A percentile compares a stretch with the other conserved stretches of the same genome.
phyloP scores from a whole-genome alignment of 345 rosid species.

The Gossypium turneri region DNA sequence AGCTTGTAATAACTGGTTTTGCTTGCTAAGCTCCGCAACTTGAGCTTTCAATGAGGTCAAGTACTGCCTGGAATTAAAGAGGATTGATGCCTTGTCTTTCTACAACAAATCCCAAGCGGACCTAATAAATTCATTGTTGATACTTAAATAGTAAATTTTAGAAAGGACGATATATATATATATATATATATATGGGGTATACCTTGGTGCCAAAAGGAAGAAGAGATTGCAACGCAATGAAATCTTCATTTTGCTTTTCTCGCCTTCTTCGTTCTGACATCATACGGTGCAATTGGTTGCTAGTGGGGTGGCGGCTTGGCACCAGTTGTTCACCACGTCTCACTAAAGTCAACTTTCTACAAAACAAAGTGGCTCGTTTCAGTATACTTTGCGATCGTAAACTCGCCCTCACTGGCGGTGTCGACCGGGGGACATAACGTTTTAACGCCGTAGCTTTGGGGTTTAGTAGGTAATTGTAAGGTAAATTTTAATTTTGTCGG shows the following conservation, averaged over 20 bases:
- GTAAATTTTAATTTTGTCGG: constrained; percentile 18
- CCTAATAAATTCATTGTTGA: not conserved
- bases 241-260: constrained; percentile 79
- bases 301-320: constrained; percentile 30
- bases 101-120: not conserved
- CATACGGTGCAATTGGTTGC: constrained; percentile 76
- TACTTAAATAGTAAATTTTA: not conserved
- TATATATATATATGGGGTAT: too few relatives aligned
- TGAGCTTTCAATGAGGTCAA: constrained; percentile 48
- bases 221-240: constrained; percentile 57
- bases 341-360: constrained; percentile 30
- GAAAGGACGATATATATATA: not conserved
- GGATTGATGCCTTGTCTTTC: constrained; percentile 71
- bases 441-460: constrained; percentile 38
- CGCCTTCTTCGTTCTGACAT: constrained; percentile 85
- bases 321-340: constrained; percentile 34
- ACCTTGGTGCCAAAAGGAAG: constrained; percentile 89
- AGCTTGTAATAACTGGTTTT: constrained; percentile 45
- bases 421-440: constrained; percentile 25
- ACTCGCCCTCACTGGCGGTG: constrained; percentile 8
- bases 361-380: constrained; percentile 48
- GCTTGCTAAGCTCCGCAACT: constrained; percentile 42
- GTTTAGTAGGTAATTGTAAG: constrained; percentile 7
- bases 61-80: constrained; percentile 51
- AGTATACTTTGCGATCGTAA: constrained; percentile 37